These are phyloP conservation scores for Aspergillus carbonarius DNA, from an alignment of 2,329 filamentous ascomycete genomes.

Conservation along the genomic window DNA sequence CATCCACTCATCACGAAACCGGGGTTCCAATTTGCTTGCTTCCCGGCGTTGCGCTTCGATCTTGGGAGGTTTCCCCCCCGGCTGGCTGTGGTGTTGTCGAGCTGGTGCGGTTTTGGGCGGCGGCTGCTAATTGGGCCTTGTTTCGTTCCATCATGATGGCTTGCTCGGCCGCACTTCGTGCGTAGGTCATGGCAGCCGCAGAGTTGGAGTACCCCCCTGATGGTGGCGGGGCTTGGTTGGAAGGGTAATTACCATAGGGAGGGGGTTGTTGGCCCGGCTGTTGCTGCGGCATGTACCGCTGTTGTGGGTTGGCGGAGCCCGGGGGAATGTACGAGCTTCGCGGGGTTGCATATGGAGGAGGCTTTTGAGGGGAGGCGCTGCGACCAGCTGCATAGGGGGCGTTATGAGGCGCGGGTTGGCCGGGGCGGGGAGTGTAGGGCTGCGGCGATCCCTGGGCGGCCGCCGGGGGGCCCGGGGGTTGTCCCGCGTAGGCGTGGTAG, in stretches of 20 bases:
- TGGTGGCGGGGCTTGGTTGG: constrained; percentile 31
- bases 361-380: constrained; percentile 36
- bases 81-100: constrained; percentile 37
- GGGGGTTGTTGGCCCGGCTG: constrained; percentile 27
- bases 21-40: constrained; percentile 34
- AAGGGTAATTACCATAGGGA: constrained; percentile 28
- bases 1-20: constrained; percentile 22
- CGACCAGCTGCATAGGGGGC: constrained; percentile 25
- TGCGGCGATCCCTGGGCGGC: constrained; percentile 36
- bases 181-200: constrained; percentile 36
- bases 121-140: constrained; percentile 37
- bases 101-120: constrained; percentile 27
- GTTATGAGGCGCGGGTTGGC: constrained; percentile 34
- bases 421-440: constrained; percentile 36
- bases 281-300: constrained; percentile 32
- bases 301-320: constrained; percentile 28
- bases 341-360: constrained; percentile 30
- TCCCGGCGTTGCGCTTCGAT: constrained; percentile 36
- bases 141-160: constrained; percentile 40
- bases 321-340: constrained; percentile 39
- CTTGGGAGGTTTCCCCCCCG: constrained; percentile 31
- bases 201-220: constrained; percentile 36
- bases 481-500: constrained; percentile 31
- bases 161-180: constrained; percentile 42
- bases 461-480: constrained; percentile 30